Conservation (phyloP, 108 stramenopile species). For the Phaeodactylum tricornutum region DNA sequence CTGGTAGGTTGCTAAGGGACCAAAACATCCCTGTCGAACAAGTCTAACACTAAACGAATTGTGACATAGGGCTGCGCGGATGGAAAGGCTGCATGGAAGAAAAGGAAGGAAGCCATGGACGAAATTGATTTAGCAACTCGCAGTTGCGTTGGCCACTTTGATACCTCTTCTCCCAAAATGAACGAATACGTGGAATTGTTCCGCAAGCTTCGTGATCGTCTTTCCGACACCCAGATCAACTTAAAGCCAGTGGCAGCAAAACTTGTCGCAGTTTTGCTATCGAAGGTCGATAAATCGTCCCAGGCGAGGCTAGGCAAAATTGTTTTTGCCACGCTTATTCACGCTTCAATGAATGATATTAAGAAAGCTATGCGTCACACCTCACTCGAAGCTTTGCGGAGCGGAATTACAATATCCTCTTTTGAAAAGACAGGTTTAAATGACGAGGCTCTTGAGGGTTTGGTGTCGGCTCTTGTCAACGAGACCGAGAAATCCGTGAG, state of each 20-base stretch:
- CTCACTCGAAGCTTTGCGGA: conserved; percentile 43
- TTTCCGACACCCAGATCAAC: conserved; percentile 84
- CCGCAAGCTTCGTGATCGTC: conserved; percentile 43
- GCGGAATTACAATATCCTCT: conserved; percentile 26
- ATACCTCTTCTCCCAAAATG: conserved; percentile 17
- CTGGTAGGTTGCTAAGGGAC: too few species aligned
- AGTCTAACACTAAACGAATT: too few species aligned
- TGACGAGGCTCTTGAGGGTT: conserved; percentile 33
- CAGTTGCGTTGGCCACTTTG: conserved; percentile 41
- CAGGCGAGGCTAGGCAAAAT: conserved; percentile 65
- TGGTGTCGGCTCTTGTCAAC: conserved; percentile 40
- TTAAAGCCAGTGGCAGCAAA: conserved; percentile 75
- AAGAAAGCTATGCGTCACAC: conserved; percentile 81
- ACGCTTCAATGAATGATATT: conserved; percentile 76
- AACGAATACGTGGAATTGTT: conserved; percentile 42
- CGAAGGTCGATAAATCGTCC: conserved; percentile 39
- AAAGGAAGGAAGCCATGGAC: conserved; percentile 73
- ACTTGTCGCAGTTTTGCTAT: conserved; percentile 45
- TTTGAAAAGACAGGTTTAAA: conserved; percentile 51
- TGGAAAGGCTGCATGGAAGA: conserved; percentile 80
- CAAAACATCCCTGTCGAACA: too few species aligned
- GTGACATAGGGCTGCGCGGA: too few species aligned
- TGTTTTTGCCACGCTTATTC: conserved; percentile 47
- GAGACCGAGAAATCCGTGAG: conserved; percentile 70
- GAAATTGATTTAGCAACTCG: conserved; percentile 44